phyloP scores from a whole-genome alignment of 2,329 filamentous ascomycete genomes.

The Penicillium sp. region DNA sequence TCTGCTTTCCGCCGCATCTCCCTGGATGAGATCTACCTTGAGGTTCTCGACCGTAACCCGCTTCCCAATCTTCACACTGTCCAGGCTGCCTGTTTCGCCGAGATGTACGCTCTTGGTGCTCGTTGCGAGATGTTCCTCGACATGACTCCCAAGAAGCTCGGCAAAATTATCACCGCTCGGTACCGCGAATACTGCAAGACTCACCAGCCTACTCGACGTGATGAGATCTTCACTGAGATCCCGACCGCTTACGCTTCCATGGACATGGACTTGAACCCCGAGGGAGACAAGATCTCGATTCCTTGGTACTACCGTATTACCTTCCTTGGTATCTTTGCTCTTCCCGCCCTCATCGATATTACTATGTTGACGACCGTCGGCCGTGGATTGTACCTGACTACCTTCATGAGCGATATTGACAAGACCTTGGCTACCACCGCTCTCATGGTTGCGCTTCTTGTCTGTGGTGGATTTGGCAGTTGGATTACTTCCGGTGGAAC shows the following conservation, averaged over 20 bases:
- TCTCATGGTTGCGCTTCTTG: background rate
- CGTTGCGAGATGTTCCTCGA: conserved; percentile 1
- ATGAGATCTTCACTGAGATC: conserved; percentile 1
- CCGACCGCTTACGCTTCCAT: conserved; percentile 2
- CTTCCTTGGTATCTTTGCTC: conserved; percentile 3
- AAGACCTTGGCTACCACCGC: conserved; percentile 4
- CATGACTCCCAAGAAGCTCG: background rate
- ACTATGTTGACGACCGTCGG: conserved; percentile 4
- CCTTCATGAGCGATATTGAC: conserved; percentile 5
- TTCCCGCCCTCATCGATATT: conserved; percentile 3
- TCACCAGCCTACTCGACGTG: conserved; percentile 1
- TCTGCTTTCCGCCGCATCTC: conserved; percentile 3
- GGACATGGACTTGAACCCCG: conserved; percentile 1
- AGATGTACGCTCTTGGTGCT: conserved; percentile 3
- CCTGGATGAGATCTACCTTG: conserved; percentile 1
- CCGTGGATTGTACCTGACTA: conserved; percentile 4
- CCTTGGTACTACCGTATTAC: conserved; percentile 3
- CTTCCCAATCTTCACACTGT: conserved; percentile 1
- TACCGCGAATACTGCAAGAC: conserved; percentile 2
- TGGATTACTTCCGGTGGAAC: conserved; percentile 3
- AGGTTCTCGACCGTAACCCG: conserved; percentile 2
- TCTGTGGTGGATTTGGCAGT: conserved; percentile 3
- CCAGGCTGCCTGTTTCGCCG: conserved; percentile 1
- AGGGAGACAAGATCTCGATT: background rate
- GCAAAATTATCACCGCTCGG: conserved; percentile 1